Evolutionary conservation across 169 alveolate species (phyloP), one percentile per base, ranked within the genome.

Genomic region (Perkinsus olseni): DNA sequence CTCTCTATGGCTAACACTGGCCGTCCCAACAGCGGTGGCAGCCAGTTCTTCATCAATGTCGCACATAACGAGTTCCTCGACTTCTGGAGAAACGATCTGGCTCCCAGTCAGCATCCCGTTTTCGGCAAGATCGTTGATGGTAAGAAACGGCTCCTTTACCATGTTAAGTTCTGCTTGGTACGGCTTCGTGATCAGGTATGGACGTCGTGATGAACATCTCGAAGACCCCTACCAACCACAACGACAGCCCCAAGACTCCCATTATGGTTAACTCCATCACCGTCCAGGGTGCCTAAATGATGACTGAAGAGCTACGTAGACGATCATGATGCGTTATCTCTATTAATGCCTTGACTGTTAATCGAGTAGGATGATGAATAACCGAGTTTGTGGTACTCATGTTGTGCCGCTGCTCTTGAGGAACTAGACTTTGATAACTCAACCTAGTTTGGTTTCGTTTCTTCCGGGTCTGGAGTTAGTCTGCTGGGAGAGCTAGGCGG

Each of bases 1-100:
- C 74, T 91, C 82, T 91, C 93, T 17, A 91, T 91, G 93, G 93
- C 93, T 39, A 91, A 91, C 93, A 39, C 82, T 24, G 93, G 93
- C 38, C 38, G 82, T 36, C 93, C 93, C 31, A 39, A 91, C 93
- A 91, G 93, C 39, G 93, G 93, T 37, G 93, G 93, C 20, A 39
- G 82, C 45, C 93, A 91, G 74, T 91, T 91, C 74, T 91, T 91
- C 82, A 39, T 91, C 82, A 91, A 91, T 74, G 74, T 91, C 39
- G 39, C 38, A n/a, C 74, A 91, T 39, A 91, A 91, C 93, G 38
- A 24, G 21, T 39, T 39, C 50, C 93, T 91, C 38, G 93, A 91
- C 82, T 91, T 38, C 82, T 62, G 82, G 82, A 62, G 82, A 28
- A 62, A 62, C 82, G 82, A 62, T 28, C 62, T 91, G 34, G 34